Base-by-base conservation (phyloP, 805 yeast species). In the Ogataea parapolymorpha region DNA sequence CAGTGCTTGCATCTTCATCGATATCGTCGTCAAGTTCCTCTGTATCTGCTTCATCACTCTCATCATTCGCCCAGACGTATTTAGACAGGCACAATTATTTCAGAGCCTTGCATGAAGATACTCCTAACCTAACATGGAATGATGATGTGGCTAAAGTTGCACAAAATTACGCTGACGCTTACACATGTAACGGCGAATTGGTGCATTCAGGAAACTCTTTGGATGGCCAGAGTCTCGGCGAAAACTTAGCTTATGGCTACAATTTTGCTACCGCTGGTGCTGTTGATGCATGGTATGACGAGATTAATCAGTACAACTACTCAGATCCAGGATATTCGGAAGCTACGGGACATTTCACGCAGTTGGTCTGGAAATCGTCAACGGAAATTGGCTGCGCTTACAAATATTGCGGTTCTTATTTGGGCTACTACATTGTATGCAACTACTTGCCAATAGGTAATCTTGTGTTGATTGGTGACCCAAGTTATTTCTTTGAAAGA, bases 371-470 rank as follows among this genome's bases (percentile, higher is more conserved):
- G 95, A 73, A 70, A 49, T 60, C 66, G 20, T 67, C 86, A 23
- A 69, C 79, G 8, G 60, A 69, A 48, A 42, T 86, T 12, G 95
- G 95, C 14, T 86, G 95, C 67, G 93, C 83, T 39, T 66, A 70
- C 61, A 80, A 77, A 56, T 59, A 71, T 49, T 85, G 95, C 66
- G 58, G 53, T 13, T 44, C 63, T n/a, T 46, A 54, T 34, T 56
- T 55, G 42, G 63, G 75, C 44, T 77, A 77, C 48, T 83, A 82
- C 62, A 66, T 85, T 46, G 78, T 83, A 44, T 85, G 93, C 70
- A 83, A 82, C 58, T 85, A 85, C 63, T 66, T 71, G 55, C 80
- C 87, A 14, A 76, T 83, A 27, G 96, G 96, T 54, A 88, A 88
- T 66, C 58, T 72, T 39, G 63, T 71, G 36, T 81, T 85, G 41